A percentile compares a stretch with the other conserved stretches of the same genome.
phyloP scores from a whole-genome alignment of 2,329 filamentous ascomycete genomes.

The Xylariaceae sp. region DNA sequence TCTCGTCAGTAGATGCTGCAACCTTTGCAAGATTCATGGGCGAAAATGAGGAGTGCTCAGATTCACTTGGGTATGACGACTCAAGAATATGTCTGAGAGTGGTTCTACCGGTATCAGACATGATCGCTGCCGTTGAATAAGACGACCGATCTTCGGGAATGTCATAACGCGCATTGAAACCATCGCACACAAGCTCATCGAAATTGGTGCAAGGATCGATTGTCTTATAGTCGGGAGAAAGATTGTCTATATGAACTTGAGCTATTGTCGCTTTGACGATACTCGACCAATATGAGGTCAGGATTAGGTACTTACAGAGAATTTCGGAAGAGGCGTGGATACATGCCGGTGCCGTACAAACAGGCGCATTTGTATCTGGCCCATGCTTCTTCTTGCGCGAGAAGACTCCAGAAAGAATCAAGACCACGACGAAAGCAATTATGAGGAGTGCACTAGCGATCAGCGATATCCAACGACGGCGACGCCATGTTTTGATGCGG shows the following conservation, averaged over 20 bases:
- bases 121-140: constrained; percentile 56
- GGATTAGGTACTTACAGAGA: constrained; percentile 36
- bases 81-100: constrained; percentile 61
- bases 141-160: constrained; percentile 60
- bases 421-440: constrained; percentile 27
- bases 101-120: constrained; percentile 57
- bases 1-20: constrained; percentile 46
- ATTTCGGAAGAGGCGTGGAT: constrained; percentile 60
- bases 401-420: constrained; percentile 28
- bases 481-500: constrained; percentile 23
- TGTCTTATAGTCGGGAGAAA: constrained; percentile 57
- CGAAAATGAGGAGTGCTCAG: constrained; percentile 48
- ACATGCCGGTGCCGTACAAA: constrained; percentile 58
- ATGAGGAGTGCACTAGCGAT: constrained; percentile 27
- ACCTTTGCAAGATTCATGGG: constrained; percentile 35
- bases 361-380: constrained; percentile 23
- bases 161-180: constrained; percentile 61
- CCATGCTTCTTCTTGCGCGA: constrained; percentile 16
- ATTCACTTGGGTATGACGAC: constrained; percentile 46
- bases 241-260: constrained; percentile 39
- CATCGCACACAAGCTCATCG: constrained; percentile 63
- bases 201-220: constrained; percentile 69
- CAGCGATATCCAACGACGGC: constrained; percentile 31
- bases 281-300: not conserved
- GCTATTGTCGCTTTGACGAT: too few species aligned